Evolutionary conservation across 306 rosid genomes (phyloP).

Genomic region (Trifolium subterraneum): DNA sequence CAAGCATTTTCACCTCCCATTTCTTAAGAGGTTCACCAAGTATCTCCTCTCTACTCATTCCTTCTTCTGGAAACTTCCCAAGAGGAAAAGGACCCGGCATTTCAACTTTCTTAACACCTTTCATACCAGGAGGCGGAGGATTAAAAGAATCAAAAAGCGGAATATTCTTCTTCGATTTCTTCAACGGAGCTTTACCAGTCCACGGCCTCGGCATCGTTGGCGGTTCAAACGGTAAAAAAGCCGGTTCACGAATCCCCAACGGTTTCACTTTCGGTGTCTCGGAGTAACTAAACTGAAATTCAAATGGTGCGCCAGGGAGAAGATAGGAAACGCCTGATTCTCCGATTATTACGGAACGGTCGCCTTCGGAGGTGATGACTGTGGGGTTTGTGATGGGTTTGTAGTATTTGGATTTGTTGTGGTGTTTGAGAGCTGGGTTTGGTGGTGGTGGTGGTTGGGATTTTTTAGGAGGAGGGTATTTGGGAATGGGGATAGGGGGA

Average conservation of each 20-base stretch:
- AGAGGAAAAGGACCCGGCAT: conserved; percentile 72
- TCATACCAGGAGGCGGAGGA: conserved; percentile 53
- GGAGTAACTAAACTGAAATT: conserved; percentile 92
- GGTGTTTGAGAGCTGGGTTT: conserved; percentile 69
- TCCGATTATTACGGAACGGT: conserved; percentile 78
- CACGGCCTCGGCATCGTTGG: conserved; percentile 94
- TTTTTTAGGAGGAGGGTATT: conserved; percentile 59
- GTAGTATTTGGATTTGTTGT: conserved; percentile 75
- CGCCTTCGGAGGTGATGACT: conserved; percentile 63
- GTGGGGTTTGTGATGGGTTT: conserved; percentile 64
- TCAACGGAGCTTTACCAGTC: conserved; percentile 95
- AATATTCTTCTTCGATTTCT: conserved; percentile 75
- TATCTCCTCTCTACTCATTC: conserved; percentile 71
- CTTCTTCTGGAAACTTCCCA: conserved; percentile 58
- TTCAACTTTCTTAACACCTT: conserved; percentile 68
- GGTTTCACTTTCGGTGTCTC: conserved; percentile 93
- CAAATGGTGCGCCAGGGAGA: conserved; percentile 94
- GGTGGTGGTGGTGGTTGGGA: conserved; percentile 40
- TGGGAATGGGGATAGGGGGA: conserved; percentile 48
- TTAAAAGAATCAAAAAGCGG: conserved; percentile 73
- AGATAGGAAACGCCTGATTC: conserved; percentile 85
- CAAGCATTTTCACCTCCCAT: conserved; percentile 81
- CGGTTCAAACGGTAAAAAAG: conserved; percentile 85
- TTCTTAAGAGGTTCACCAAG: conserved; percentile 82
- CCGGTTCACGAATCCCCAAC: conserved; percentile 88